phyloP scores from a whole-genome alignment of 352 stramenopile species.

The Aphanomyces stellatus region DNA sequence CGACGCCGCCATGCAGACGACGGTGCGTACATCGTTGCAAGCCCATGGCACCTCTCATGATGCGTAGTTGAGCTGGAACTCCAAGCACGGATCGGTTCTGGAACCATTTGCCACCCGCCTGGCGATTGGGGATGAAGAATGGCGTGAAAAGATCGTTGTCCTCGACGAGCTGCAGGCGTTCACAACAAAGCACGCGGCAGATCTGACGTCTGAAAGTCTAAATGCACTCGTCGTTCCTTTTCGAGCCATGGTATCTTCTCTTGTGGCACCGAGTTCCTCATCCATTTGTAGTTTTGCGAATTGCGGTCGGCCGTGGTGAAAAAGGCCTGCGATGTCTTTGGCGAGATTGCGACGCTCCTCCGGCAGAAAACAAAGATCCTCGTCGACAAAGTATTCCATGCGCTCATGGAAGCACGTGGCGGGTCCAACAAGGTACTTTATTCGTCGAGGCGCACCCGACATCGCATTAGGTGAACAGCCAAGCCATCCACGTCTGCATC shows the following conservation, averaged over 20 bases:
- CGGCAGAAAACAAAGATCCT: neutral
- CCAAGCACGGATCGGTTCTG: neutral
- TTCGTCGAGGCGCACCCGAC: neutral
- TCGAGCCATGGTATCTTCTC: neutral
- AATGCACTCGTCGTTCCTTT: neutral
- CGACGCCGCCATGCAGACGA: neutral
- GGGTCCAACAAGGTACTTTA: constrained; percentile 8
- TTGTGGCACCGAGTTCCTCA: neutral
- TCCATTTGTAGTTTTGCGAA: neutral
- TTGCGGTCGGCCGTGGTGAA: neutral
- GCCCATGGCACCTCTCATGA: neutral
- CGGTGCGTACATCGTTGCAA: neutral
- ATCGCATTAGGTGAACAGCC: neutral
- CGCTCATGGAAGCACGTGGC: neutral
- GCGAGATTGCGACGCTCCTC: neutral
- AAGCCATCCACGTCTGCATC: constrained; percentile 3
- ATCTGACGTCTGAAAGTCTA: neutral
- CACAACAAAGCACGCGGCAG: neutral
- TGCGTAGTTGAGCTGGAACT: constrained; percentile 1
- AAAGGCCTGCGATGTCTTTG: neutral
- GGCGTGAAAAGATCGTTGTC: constrained; percentile 5
- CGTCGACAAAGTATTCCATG: neutral
- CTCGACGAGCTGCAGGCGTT: neutral
- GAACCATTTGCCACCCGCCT: neutral
- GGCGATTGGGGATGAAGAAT: constrained; percentile 7